Conservation (phyloP, 2,329 filamentous ascomycete species). For the Diaporthe citrichinensis region DNA sequence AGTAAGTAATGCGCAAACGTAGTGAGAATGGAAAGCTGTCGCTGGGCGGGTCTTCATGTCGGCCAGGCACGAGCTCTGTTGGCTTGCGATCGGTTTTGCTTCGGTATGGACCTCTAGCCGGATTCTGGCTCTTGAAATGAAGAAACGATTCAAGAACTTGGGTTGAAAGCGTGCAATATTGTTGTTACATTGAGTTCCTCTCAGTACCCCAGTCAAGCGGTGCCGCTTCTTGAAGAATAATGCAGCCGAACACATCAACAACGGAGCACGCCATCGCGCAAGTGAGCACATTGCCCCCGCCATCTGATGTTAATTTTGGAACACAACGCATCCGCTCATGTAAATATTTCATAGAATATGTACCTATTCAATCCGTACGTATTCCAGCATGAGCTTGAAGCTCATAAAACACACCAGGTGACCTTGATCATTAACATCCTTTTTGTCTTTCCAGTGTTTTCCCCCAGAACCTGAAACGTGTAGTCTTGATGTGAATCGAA, state of each 20-base stretch:
- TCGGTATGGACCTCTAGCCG: not conserved
- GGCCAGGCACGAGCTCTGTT: not conserved
- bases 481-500: not conserved
- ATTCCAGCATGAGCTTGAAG: no score
- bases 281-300: not conserved
- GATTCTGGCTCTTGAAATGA: not conserved
- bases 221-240: not conserved
- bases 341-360: no score
- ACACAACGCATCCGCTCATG: no score
- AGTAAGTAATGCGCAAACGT: constrained; percentile 4
- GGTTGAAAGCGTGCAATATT: not conserved
- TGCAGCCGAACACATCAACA: not conserved
- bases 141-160: accelerated
- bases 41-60: not conserved
- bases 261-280: not conserved
- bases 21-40: not conserved
- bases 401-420: no score
- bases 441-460: no score
- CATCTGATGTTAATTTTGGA: not conserved
- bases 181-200: not conserved
- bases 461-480: not conserved
- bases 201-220: no score
- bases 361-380: no score
- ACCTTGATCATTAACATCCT: no score
- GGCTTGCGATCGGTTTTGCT: no score